Evolutionary conservation across 2,329 filamentous ascomycete genomes (phyloP), one percentile per base, ranked within the genome.

Genomic region (Fusarium dlaminii): DNA sequence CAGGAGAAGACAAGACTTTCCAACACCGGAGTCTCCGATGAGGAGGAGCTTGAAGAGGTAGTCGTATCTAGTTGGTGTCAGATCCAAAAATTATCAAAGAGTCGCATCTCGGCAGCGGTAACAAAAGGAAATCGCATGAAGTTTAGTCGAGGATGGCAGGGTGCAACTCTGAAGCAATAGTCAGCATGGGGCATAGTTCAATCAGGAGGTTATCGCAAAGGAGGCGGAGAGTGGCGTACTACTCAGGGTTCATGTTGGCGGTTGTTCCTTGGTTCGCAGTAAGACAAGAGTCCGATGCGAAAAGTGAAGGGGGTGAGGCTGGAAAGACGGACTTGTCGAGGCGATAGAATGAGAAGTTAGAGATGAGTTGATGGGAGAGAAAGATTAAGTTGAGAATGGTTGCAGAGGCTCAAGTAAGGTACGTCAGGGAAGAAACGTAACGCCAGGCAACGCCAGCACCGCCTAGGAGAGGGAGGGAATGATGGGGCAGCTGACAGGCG

Each of bases 21-120:
- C 96, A 82, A 99, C 96, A 91, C 96, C 96, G 85, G 96, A 99
- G 86, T 99, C 96, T 86, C 96, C 96, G 91, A 99, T 99, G 89
- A 99, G 96, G 86, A 99, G 94, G 78, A 99, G 95, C 92, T 99
- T 99, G 92, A 99, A 99, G 82, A 99, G 95, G 86, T 99, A 99
- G 85, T 99, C 96, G 93, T 99, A 99, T 96, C 96, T 98, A 82
- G 63, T 68, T 64, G 27, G 59, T 39, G 78, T 81, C 70, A 82
- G 79, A 34, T 49, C 24, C 43, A 75, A 71, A 68, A 67, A 58
- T 32, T 42, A 77, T 70, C 39, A 32, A 36, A 36, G 49, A 30
- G 65, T 66, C 66, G 70, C 58, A 68, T 68, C 65, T 42, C 48
- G 32, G 65, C 39, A 34, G 51, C 20, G 46, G 59, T 22, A 48